Base-by-base conservation (phyloP, 2,329 filamentous ascomycete genomes). In the Aspergillus ibericus region DNA sequence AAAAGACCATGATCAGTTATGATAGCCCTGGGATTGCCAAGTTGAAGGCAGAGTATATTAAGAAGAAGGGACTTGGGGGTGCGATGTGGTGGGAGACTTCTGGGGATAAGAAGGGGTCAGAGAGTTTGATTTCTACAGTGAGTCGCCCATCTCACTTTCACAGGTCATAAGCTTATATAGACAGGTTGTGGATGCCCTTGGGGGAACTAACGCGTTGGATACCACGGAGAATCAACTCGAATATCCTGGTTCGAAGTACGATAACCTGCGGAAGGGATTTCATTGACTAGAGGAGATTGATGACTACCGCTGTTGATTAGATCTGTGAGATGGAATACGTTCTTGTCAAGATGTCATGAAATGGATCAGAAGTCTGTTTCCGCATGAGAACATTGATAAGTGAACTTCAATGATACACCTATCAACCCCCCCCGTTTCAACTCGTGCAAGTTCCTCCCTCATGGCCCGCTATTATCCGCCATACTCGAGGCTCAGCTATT, bases 71-170 rank as follows among this genome's bases (percentile, higher is more conserved):
- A 0, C 82, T 97, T 0, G 93, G 92, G 1, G 93, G 93, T 16
- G 91, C 84, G n/a, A 97, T 98, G 93, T 98, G 92, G 92, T 96
- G 91, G 91, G 93, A 97, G 78, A 91, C 86, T 67, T 93, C 89
- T 68, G 88, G 85, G 1, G 93, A 97, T 72, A 88, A 87, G 70
- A 71, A 75, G 2, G 87, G 86, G 0, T 75, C 74, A 10, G 78
- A 81, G 0, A 93, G 90, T 66, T 72, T 97, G 70, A 92, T 93
- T 56, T 78, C 75, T 6, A 87, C 83, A 40, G 75, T 77, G 61
- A 55, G 70, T 29, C 63, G 22, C 34, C 1, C 1, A n/a, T n/a
- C 9, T 42, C 6, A 2, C n/a, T 3, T 50, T 18, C 10, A 4
- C 18, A 10, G 34, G 25, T 35, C 3, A 22, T 42, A 2, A 32